Conservation (phyloP, 2,329 filamentous ascomycete species). For the Neopestalotiopsis sp. region DNA sequence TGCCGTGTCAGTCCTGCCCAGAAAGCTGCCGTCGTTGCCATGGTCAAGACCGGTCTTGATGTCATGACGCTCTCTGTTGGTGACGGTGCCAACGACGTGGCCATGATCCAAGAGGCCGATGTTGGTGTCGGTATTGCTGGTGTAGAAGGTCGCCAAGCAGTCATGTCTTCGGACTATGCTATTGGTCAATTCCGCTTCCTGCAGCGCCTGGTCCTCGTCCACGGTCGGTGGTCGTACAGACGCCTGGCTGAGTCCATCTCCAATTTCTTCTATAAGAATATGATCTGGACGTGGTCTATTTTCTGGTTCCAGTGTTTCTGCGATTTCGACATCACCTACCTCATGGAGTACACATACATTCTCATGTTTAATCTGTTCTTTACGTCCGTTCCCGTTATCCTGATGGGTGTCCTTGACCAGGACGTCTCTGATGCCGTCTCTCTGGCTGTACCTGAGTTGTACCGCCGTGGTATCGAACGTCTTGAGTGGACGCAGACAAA, state of each 20-base stretch:
- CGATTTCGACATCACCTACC: slow-evolving; percentile 94
- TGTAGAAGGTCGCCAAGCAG: slow-evolving; percentile 89
- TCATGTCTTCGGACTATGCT: slow-evolving; percentile 95
- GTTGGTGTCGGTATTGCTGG: slow-evolving; percentile 96
- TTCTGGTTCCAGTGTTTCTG: slow-evolving; percentile 98
- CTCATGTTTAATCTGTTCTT: slow-evolving; percentile 96
- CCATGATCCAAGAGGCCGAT: slow-evolving; percentile 97
- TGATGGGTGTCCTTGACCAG: slow-evolving; percentile 97
- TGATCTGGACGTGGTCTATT: slow-evolving; percentile 94
- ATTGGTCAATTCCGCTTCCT: slow-evolving; percentile 94
- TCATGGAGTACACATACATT: slow-evolving; percentile 98
- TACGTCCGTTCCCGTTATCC: slow-evolving; percentile 90
- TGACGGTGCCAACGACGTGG: slow-evolving; percentile 94
- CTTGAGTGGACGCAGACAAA: slow-evolving; percentile 95
- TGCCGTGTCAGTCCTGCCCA: slow-evolving; percentile 97
- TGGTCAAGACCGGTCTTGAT: slow-evolving; percentile 94
- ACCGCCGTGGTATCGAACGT: slow-evolving; percentile 92
- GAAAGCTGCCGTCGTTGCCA: slow-evolving; percentile 93
- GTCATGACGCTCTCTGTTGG: slow-evolving; percentile 96
- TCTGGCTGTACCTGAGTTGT: slow-evolving; percentile 91
- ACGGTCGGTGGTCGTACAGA: slow-evolving; percentile 96
- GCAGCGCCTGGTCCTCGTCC: slow-evolving; percentile 83
- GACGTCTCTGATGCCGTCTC: slow-evolving; percentile 95
- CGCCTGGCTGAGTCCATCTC: slow-evolving; percentile 91
- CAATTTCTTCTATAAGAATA: slow-evolving; percentile 99